Percentiles rank a stretch among this genome's conserved stretches.
Conservation (phyloP, 2,329 filamentous ascomycete species). For the Ambrosiella cleistominuta region DNA sequence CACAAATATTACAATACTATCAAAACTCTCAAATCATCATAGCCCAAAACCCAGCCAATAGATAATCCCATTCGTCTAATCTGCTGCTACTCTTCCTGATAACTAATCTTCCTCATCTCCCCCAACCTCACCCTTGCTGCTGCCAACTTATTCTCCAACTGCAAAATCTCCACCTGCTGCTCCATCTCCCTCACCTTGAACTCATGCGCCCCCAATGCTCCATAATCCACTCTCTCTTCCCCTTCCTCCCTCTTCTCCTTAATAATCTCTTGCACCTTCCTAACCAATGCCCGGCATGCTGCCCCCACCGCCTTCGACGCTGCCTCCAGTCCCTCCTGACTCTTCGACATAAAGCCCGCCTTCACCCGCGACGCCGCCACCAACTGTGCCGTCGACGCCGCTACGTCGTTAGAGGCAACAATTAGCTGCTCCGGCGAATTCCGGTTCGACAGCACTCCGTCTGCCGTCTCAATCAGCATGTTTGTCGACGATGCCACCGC, state of each 20-base stretch:
- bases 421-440: conserved; percentile 95
- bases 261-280: conserved; percentile 90
- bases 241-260: conserved; percentile 58
- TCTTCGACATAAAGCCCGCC: conserved; percentile 95
- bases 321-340: conserved; percentile 75
- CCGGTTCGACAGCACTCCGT: conserved; percentile 79
- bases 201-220: conserved; percentile 75
- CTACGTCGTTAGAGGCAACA: conserved; percentile 92
- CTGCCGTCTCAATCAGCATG: conserved; percentile 91
- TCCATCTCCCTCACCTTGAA: conserved; percentile 99
- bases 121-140: conserved; percentile 68
- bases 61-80: background rate
- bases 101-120: conserved; percentile 96
- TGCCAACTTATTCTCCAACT: conserved; percentile 74
- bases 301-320: conserved; percentile 85
- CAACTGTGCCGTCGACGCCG: conserved; percentile 87
- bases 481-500: conserved; percentile 88
- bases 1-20: background rate
- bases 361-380: conserved; percentile 92
- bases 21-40: background rate
- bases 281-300: conserved; percentile 72
- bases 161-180: conserved; percentile 96
- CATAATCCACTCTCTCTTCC: conserved; percentile 74
- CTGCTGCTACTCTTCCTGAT: conserved; percentile 50
- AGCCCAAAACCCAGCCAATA: background rate